Evolutionary conservation across 129 eudicot genomes (phyloP).

Genomic region (Daucus carota): DH1_v3.0 NC_030384.2:38975501-38976000

Average conservation of each 20-base stretch:
- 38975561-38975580: neutral
- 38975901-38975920: conserved; percentile 74
- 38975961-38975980: neutral
- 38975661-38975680: neutral
- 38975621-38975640: neutral
- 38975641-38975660: neutral
- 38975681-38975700: neutral
- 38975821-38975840: conserved; percentile 67
- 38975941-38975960: conserved; percentile 34
- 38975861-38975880: conserved; percentile 82
- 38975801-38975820: conserved; percentile 96
- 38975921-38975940: conserved; percentile 96
- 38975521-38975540: neutral
- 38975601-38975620: neutral
- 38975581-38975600: neutral
- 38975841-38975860: conserved; percentile 79
- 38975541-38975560: neutral
- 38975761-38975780: conserved; percentile 6
- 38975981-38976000: neutral
- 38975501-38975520: neutral
- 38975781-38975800: conserved; percentile 66
- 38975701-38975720: neutral
- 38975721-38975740: neutral
- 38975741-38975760: neutral
- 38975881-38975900: conserved; percentile 55